Evolutionary conservation across 2,329 filamentous ascomycete species (phyloP).

Genomic region (Gremmenia infestans): DNA sequence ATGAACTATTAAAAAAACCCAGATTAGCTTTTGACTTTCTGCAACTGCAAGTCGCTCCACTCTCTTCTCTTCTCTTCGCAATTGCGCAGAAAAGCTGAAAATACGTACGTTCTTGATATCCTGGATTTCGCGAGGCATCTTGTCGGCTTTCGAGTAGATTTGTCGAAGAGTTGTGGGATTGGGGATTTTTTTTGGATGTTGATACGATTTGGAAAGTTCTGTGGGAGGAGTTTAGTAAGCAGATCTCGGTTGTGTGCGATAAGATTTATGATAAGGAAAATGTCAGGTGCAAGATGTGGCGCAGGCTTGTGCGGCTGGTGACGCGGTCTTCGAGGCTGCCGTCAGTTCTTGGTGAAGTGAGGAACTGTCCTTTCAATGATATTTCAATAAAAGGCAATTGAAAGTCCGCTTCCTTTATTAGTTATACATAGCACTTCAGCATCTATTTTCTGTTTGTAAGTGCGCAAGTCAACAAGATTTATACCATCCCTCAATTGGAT

Average conservation of each 20-base stretch:
- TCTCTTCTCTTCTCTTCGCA: not conserved
- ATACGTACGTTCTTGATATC: slow-evolving; percentile 82
- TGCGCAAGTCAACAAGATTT: slow-evolving; percentile 5
- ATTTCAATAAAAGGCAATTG: not conserved
- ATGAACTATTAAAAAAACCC: slow-evolving; percentile 68
- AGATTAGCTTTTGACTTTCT: slow-evolving; percentile 6
- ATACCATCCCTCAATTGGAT: not conserved
- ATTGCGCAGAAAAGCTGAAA: not conserved
- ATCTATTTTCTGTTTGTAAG: not conserved
- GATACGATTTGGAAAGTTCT: slow-evolving; percentile 1
- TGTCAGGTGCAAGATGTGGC: slow-evolving; percentile 2
- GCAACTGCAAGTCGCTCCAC: not conserved
- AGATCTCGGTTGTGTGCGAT: slow-evolving; percentile 4
- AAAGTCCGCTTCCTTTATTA: not conserved
- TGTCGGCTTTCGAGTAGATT: slow-evolving; percentile 47
- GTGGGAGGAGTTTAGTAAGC: slow-evolving; percentile 7
- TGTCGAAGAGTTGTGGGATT: slow-evolving; percentile 17
- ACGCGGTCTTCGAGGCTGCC: slow-evolving; percentile 3
- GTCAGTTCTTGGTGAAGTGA: not conserved
- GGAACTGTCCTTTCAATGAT: not conserved
- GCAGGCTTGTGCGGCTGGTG: slow-evolving; percentile 9
- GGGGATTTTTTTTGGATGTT: slow-evolving; percentile 10
- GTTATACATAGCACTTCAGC: not conserved
- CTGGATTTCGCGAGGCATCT: slow-evolving; percentile 95
- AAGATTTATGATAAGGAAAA: not conserved